These are phyloP conservation scores for Alternaria hordeiaustralica DNA, from an alignment of 2,329 filamentous ascomycete species.

Conservation along the genomic window DNA sequence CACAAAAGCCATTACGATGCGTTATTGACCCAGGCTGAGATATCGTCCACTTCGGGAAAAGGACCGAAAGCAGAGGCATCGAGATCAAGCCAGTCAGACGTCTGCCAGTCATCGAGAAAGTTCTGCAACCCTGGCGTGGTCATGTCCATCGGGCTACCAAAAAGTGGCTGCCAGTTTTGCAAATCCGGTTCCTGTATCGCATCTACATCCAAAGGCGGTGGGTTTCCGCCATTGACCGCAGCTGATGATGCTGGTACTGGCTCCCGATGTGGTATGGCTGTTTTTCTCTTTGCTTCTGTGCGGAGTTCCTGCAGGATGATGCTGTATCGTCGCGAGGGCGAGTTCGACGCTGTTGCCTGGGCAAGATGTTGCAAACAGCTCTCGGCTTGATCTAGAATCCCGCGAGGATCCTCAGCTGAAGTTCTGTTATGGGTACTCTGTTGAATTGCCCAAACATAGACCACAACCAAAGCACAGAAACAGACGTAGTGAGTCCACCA, in stretches of 20 bases:
- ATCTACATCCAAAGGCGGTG: neutral
- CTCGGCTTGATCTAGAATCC: conserved; percentile 53
- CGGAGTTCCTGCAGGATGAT: conserved; percentile 57
- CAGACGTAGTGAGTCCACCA: conserved; percentile 60
- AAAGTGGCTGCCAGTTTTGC: conserved; percentile 27
- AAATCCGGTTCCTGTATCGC: neutral
- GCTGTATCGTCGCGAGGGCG: conserved; percentile 56
- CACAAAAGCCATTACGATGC: neutral
- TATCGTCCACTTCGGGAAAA: conserved; percentile 13
- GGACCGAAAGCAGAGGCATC: conserved; percentile 40
- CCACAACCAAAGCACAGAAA: conserved; percentile 57
- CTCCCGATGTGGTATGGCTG: conserved; percentile 16
- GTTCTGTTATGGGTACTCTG: conserved; percentile 20
- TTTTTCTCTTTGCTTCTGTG: conserved; percentile 45
- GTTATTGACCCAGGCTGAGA: conserved; percentile 11
- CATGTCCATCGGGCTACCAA: conserved; percentile 29
- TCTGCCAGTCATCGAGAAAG: conserved; percentile 41
- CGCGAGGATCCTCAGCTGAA: conserved; percentile 12
- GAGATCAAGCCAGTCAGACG: conserved; percentile 44
- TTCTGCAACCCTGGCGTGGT: conserved; percentile 18
- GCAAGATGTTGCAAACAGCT: conserved; percentile 55
- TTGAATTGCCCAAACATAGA: conserved; percentile 59
- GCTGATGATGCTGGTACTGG: neutral
- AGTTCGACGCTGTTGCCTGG: conserved; percentile 55
- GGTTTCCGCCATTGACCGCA: neutral